Evolutionary conservation across 108 stramenopile species (phyloP), one percentile per base, ranked within the genome.

Genomic region (Mediolabrus comicus): DNA sequence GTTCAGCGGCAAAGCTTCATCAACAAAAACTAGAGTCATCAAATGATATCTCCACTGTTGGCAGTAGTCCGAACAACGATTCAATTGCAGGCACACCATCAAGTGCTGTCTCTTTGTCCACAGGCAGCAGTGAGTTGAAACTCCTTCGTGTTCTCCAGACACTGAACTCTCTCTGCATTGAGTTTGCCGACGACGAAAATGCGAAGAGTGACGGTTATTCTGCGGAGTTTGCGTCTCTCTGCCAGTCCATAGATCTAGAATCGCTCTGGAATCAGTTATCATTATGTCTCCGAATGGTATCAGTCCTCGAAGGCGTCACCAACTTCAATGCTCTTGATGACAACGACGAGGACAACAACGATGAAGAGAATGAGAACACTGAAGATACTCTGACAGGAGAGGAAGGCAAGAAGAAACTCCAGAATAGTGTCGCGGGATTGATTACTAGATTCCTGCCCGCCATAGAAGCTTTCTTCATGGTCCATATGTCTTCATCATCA

Each of bases 391-490:
- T 51, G 29, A 36, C 53, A 5, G 72, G 72, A 14, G 75, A 25
- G 27, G 65, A 65, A 26, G 70, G 43, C 36, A 68, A 62, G 25
- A 91, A 90, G 64, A 92, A 95, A 72, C 86, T 92, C 16, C 89
- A 94, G 53, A 95, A 87, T 62, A 87, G 87, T 58, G 82, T 93
- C 26, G 92, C 92, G 30, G 94, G 94, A 27, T 61, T 96, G 27
- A 76, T 98, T 27, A 91, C 92, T 6, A 72, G 96, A 55, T 97
- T 98, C 73, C 86, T 98, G 72, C 98, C 98, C 2, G 81, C 93
- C 2, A 89, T 98, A 60, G 96, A 98, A 77, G 83, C 89, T 8
- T 98, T 98, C 82, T 97, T 98, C 74, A 89, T 97, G 32, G 94
- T 95, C 0, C 95, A 95, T 67, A 85, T 84, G 17, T 79, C 83